phyloP scores from a whole-genome alignment of 1,139 yeast genomes.

The Suhomyces coccinellae region DNA sequence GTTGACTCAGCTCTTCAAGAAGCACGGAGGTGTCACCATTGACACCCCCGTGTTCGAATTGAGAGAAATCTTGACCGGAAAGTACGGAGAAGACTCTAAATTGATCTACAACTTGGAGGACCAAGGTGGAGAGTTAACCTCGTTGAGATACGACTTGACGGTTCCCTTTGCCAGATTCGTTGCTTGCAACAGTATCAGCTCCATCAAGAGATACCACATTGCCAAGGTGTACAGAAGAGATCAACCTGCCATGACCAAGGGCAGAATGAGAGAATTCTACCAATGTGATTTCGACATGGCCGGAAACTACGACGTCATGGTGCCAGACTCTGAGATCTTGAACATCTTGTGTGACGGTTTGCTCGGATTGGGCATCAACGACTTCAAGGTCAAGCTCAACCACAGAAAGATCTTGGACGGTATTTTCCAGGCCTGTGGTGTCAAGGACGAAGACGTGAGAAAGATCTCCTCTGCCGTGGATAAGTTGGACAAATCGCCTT shows the following conservation, averaged over 20 bases:
- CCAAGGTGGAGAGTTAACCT: conserved; percentile 97
- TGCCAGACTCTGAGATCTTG: conserved; percentile 90
- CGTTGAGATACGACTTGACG: conserved; percentile 91
- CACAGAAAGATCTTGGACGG: conserved; percentile 97
- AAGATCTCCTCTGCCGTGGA: conserved; percentile 94
- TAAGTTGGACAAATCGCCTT: conserved; percentile 90
- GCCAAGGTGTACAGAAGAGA: conserved; percentile 98
- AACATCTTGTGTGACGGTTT: conserved; percentile 82
- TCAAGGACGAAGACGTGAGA: conserved; percentile 88
- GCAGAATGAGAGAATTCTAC: conserved; percentile 98
- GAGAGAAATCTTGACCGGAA: conserved; percentile 92
- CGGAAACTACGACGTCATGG: conserved; percentile 88
- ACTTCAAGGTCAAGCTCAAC: conserved; percentile 87
- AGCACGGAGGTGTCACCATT: conserved; percentile 96
- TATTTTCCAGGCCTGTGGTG: conserved; percentile 93
- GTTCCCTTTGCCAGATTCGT: conserved; percentile 97
- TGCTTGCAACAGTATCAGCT: conserved; percentile 88
- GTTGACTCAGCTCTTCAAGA: conserved; percentile 73
- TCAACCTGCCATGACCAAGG: conserved; percentile 99
- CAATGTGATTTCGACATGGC: conserved; percentile 98
- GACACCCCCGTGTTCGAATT: conserved; percentile 97
- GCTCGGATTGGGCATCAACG: conserved; percentile 76
- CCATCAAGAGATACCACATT: conserved; percentile 90
- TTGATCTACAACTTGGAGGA: conserved; percentile 93
- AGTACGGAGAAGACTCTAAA: conserved; percentile 97